Conservation (phyloP, 2,329 filamentous ascomycete genomes). For the Epichloe typhina region DNA sequence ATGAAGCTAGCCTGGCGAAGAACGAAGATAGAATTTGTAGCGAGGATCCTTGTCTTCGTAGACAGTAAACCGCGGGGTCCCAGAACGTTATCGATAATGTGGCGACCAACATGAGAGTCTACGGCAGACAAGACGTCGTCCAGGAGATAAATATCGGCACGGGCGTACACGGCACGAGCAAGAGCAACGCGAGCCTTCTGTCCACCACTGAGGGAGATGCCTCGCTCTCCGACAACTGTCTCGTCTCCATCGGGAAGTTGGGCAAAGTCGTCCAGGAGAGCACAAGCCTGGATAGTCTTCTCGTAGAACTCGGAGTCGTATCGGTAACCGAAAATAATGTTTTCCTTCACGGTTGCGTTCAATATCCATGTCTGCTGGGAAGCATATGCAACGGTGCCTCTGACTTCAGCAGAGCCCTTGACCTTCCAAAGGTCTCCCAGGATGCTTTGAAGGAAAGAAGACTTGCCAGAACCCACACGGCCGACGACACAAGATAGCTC, state of each 20-base stretch:
- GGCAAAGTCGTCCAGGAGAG: slow-evolving; percentile 77
- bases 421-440: slow-evolving; percentile 88
- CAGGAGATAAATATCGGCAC: slow-evolving; percentile 89
- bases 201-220: slow-evolving; percentile 89
- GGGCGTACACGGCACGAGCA: slow-evolving; percentile 86
- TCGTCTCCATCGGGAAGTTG: slow-evolving; percentile 91
- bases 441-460: slow-evolving; percentile 76
- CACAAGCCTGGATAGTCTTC: slow-evolving; percentile 81
- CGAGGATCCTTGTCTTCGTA: slow-evolving; percentile 81
- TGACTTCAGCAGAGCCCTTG: slow-evolving; percentile 68
- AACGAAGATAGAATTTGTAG: slow-evolving; percentile 90
- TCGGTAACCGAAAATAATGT: slow-evolving; percentile 90
- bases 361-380: slow-evolving; percentile 92
- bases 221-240: slow-evolving; percentile 90
- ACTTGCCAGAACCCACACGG: slow-evolving; percentile 89
- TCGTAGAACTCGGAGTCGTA: slow-evolving; percentile 94
- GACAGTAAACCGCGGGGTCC: slow-evolving; percentile 70
- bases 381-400: slow-evolving; percentile 79
- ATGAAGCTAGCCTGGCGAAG: slow-evolving; percentile 84
- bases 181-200: slow-evolving; percentile 91
- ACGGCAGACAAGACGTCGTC: slow-evolving; percentile 93
- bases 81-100: slow-evolving; percentile 89
- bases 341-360: slow-evolving; percentile 94
- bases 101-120: slow-evolving; percentile 92
- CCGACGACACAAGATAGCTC: slow-evolving; percentile 89